phyloP scores from a whole-genome alignment of 2,329 filamentous ascomycete species.

The Calonectria fujianensis region DNA sequence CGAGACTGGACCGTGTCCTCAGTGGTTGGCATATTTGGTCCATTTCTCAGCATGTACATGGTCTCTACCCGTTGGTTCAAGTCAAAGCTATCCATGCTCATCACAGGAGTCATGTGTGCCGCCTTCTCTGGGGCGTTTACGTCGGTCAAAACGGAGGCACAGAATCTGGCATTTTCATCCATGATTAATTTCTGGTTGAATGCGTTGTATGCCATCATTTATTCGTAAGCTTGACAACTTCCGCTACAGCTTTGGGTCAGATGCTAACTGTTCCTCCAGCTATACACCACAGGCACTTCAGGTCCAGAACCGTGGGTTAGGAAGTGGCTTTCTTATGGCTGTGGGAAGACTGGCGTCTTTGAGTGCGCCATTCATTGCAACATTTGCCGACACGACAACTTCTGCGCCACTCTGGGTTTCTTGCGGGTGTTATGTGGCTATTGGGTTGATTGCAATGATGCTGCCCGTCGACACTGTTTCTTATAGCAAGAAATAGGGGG shows the following conservation, averaged over 20 bases:
- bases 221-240: constrained; percentile 39
- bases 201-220: constrained; percentile 46
- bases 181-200: constrained; percentile 51
- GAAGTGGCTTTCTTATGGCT: constrained; percentile 47
- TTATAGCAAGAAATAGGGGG: not conserved
- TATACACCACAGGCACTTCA: constrained; percentile 48
- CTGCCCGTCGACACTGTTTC: constrained; percentile 44
- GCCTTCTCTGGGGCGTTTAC: constrained; percentile 51
- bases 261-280: not conserved
- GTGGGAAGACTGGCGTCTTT: constrained; percentile 47
- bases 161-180: constrained; percentile 52
- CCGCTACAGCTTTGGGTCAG: too few relatives aligned
- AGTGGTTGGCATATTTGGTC: constrained; percentile 61
- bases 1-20: constrained; percentile 59
- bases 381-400: constrained; percentile 49
- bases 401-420: constrained; percentile 50
- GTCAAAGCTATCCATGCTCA: constrained; percentile 35
- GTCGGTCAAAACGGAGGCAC: constrained; percentile 40
- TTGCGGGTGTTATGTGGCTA: constrained; percentile 47
- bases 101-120: constrained; percentile 45
- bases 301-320: constrained; percentile 48
- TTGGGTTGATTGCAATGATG: constrained; percentile 44
- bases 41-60: constrained; percentile 62
- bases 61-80: constrained; percentile 53
- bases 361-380: constrained; percentile 48